Evolutionary conservation across 106 monocot genomes (phyloP).

Genomic region (Apostasia ramifera): DNA sequence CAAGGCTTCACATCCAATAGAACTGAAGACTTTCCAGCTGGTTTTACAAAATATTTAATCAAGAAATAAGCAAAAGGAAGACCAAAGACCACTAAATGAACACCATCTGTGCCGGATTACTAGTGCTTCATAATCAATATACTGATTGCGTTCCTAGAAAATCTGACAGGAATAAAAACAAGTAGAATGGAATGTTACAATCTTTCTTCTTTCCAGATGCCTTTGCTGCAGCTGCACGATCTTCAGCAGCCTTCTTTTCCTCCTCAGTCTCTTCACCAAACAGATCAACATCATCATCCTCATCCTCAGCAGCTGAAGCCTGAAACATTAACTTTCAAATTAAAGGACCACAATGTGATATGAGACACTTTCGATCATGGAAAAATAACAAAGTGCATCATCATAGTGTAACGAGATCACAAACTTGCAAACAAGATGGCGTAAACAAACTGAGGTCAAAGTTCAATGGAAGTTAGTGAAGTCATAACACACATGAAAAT

Average conservation of each 20-base stretch:
- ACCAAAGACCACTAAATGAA: not conserved
- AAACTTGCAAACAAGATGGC: too few species aligned
- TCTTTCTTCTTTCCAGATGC: slow-evolving; percentile 93
- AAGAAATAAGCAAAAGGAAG: not conserved
- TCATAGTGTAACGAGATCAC: too few species aligned
- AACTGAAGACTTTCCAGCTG: slow-evolving; percentile 96
- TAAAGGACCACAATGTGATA: slow-evolving; percentile 1
- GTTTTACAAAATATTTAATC: slow-evolving; percentile 2
- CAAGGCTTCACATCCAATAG: slow-evolving; percentile 93
- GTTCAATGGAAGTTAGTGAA: too few species aligned
- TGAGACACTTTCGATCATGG: not conserved
- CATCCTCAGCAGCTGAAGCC: slow-evolving; percentile 58
- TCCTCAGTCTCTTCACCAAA: slow-evolving; percentile 98
- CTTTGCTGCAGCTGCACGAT: slow-evolving; percentile 68
- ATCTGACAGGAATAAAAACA: not conserved
- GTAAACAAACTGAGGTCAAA: too few species aligned
- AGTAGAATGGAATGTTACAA: slow-evolving; percentile 21
- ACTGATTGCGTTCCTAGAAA: too few species aligned
- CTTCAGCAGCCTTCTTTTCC: slow-evolving; percentile 91
- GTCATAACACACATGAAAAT: too few species aligned
- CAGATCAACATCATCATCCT: slow-evolving; percentile 85
- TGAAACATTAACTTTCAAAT: slow-evolving; percentile 1
- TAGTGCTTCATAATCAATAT: not conserved
- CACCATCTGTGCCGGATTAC: not conserved
- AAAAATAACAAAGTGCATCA: not conserved